Evolutionary conservation across 495 filamentous ascomycete genomes (phyloP), one percentile per base, ranked within the genome.

Genomic region (Penicillium odoratum): DNA sequence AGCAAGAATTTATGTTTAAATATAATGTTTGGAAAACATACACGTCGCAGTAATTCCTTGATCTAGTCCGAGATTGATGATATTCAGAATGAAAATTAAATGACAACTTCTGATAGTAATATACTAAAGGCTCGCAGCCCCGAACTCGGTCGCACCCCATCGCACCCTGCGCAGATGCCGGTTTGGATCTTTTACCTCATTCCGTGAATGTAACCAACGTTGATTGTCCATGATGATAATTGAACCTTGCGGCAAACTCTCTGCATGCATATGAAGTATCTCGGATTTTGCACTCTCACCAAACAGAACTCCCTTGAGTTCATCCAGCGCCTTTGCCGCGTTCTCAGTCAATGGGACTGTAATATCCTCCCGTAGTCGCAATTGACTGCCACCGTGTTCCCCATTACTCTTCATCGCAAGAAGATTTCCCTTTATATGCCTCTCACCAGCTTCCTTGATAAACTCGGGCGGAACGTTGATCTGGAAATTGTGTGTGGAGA

Each of bases 181-280:
- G 10, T 60, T 47, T 1, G 72, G 69, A 46, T 78, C 75, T 15
- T 60, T 68, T n/a, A 78, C 57, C 4, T 70, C 53, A 51, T 61
- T 75, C 4, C 75, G 60, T 2, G 71, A 48, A 68, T 78, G 74
- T 11, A 78, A 55, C 69, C 71, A 78, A 1, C 71, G 64, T 1
- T 58, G 48, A 55, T 77, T 78, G 51, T 76, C 73, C 40, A 75
- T 54, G 30, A 76, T 16, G 38, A 77, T 57, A 30, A 77, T 67
- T 5, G 70, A 63, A 1, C 69, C 63, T 29, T 45, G 16, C 0
- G 65, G 72, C 1, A 78, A n/a, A 16, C 4, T 56, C 2, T 65
- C 40, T 0, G 74, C 21, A 0, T 56, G 63, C 0, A 77, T 43
- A 51, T 74, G 46, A 11, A 65, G 36, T 7, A n/a, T 36, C 43